Evolutionary conservation across 495 filamentous ascomycete genomes (phyloP).

Genomic region (Penicillium daleae): DNA sequence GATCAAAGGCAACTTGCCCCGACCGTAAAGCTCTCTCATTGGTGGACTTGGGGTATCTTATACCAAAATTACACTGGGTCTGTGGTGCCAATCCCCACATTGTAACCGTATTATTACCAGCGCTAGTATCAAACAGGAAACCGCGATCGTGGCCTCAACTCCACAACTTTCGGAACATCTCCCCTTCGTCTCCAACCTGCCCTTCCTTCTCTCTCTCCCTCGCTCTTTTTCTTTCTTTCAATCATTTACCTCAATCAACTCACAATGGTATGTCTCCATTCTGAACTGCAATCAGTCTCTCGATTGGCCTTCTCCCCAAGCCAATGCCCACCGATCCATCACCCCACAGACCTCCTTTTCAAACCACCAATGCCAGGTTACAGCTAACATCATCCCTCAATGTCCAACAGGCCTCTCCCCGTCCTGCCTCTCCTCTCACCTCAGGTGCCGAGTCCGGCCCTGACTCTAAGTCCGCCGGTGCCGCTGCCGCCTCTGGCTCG

Average conservation of each 20-base stretch:
- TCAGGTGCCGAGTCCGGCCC: conserved; percentile 55
- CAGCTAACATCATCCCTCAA: conserved; percentile 11
- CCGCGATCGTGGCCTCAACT: conserved; percentile 54
- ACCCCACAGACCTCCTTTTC: conserved; percentile 13
- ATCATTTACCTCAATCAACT: conserved; percentile 12
- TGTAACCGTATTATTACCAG: conserved; percentile 22
- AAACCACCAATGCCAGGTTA: conserved; percentile 10
- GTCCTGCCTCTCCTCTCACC: conserved; percentile 53
- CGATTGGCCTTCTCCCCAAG: conserved; percentile 6
- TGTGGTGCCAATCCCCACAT: neutral
- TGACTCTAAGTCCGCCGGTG: conserved; percentile 67
- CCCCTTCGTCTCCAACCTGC: conserved; percentile 24
- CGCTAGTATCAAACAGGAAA: conserved; percentile 38
- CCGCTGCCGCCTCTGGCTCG: conserved; percentile 61
- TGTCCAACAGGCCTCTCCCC: conserved; percentile 44
- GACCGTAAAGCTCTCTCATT: conserved; percentile 17
- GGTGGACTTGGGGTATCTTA: conserved; percentile 17
- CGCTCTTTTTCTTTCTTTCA: conserved; percentile 16
- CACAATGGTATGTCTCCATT: conserved; percentile 43
- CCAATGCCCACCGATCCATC: conserved; percentile 6
- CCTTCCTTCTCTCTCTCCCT: conserved; percentile 23
- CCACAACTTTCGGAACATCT: conserved; percentile 35
- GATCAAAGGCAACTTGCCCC: neutral
- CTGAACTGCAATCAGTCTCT: conserved; percentile 16
- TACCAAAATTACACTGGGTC: conserved; percentile 19